A percentile compares a stretch with the other conserved stretches of the same genome.
Conservation (phyloP, 768 basidiomycete species). For the Mrakia frigida region DNA sequence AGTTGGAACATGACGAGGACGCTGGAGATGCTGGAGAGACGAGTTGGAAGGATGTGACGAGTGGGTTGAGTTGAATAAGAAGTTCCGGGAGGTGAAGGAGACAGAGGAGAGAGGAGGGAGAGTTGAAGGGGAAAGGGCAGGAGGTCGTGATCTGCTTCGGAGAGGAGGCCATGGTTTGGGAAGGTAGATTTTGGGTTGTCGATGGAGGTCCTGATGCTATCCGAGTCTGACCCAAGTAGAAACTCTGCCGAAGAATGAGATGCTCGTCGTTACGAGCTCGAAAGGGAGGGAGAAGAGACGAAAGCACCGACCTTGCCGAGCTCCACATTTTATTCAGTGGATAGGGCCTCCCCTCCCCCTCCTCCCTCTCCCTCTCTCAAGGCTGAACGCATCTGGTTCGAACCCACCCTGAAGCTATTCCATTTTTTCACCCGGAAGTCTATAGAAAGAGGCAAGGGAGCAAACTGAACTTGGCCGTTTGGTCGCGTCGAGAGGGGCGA, state of each 20-base stretch:
- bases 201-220: not conserved
- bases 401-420: too few relatives aligned
- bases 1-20: not conserved
- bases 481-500: too few relatives aligned
- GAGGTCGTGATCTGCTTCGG: not conserved
- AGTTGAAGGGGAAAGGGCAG: not conserved
- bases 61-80: slow-evolving; percentile 5
- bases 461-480: too few relatives aligned
- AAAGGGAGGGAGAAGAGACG: too few relatives aligned
- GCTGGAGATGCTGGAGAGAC: too few relatives aligned
- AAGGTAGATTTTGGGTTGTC: not conserved
- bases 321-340: too few relatives aligned
- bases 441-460: too few relatives aligned
- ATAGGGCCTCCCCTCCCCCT: too few relatives aligned
- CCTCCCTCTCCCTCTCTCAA: too few relatives aligned
- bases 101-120: not conserved
- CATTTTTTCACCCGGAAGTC: too few relatives aligned
- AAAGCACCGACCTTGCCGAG: too few relatives aligned
- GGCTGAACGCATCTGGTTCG: too few relatives aligned
- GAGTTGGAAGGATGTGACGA: not conserved
- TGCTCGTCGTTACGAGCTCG: not conserved
- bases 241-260: not conserved
- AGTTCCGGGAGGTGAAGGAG: not conserved
- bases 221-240: not conserved
- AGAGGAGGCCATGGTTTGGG: not conserved